Conservation (phyloP, 352 stramenopile genomes). For the Phytopythium mirpurense region DNA sequence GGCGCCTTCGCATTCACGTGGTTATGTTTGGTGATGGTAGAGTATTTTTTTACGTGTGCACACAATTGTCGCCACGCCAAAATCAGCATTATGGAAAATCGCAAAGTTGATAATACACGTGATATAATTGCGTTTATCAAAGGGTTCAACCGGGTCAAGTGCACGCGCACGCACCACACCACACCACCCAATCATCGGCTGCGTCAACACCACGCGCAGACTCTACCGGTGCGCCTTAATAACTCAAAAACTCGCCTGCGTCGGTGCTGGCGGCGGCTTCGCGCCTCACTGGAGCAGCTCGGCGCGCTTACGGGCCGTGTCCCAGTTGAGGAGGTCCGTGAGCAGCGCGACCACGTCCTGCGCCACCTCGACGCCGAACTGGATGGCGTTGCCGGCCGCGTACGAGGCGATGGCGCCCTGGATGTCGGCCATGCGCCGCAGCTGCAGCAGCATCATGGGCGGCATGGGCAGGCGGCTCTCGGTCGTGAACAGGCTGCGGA, state of each 20-base stretch:
- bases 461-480: conserved; percentile 44
- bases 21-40: background rate
- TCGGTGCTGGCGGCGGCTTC: too few relatives aligned
- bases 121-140: background rate
- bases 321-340: conserved; percentile 62
- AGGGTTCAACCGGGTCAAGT: background rate
- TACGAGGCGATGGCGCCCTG: conserved; percentile 72
- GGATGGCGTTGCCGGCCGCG: conserved; percentile 47
- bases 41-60: too few relatives aligned
- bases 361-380: conserved; percentile 74
- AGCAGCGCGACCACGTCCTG: conserved; percentile 74
- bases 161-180: too few relatives aligned
- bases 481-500: conserved; percentile 51
- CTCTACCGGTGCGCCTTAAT: too few relatives aligned
- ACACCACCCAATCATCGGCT: too few relatives aligned
- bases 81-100: background rate
- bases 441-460: conserved; percentile 44
- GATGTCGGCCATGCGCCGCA: conserved; percentile 74
- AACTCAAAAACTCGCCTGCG: background rate
- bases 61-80: too few relatives aligned
- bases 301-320: conserved; percentile 45
- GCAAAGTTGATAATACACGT: too few relatives aligned
- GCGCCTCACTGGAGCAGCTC: conserved; percentile 31
- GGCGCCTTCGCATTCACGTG: background rate
- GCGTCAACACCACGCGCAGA: too few relatives aligned